Evolutionary conservation across 129 eudicot genomes (phyloP), one percentile per base, ranked within the genome.

Genomic region (Ambrosia artemisiifolia): DNA sequence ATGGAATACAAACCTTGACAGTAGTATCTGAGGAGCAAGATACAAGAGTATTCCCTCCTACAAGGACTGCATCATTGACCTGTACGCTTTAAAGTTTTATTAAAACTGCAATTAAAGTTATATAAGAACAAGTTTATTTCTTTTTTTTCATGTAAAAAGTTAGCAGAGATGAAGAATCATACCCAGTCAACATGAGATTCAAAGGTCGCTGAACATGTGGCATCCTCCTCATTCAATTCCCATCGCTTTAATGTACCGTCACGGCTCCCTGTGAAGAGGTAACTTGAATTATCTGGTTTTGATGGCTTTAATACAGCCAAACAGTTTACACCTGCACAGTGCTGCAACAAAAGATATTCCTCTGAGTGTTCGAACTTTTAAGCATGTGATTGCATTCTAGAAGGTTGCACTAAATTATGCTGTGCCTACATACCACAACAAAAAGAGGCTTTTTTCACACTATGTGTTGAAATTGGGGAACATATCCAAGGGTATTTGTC

Each of bases 111-210:
- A 40, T 16, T 56, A 55, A 43, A 34, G 64, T 28, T 72, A 17
- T 63, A 38, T 7, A 73, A 59, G 34, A 65, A 36, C 63, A 35
- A 70, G 18, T 20, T 61, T 67, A 46, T 6, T 4, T 14, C 13
- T 30, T 14, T 57, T 32, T 30, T 13, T 33, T 19, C 32, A 43
- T 63, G 51, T 40, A 51, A 14, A 14, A 65, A 55, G 78, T 53
- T 66, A 57, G 56, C 24, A 54, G 49, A 10, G 63, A 11, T 71
- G 32, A 56, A 56, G 74, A 35, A 32, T 68, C 38, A 24, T 92
- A 92, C 98, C 98, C 98, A 92, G 68, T 92, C 98, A 67, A 92
- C 86, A 85, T 92, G 98, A 8, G 98, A 92, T 85, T 92, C 98
- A 82, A 92, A 92, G 55, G 98, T 92, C 57, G 98, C 77, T 40